These are phyloP conservation scores for Kitagawia praeruptora DNA, from an alignment of 129 eudicot species.

Conservation along the genomic window DNA sequence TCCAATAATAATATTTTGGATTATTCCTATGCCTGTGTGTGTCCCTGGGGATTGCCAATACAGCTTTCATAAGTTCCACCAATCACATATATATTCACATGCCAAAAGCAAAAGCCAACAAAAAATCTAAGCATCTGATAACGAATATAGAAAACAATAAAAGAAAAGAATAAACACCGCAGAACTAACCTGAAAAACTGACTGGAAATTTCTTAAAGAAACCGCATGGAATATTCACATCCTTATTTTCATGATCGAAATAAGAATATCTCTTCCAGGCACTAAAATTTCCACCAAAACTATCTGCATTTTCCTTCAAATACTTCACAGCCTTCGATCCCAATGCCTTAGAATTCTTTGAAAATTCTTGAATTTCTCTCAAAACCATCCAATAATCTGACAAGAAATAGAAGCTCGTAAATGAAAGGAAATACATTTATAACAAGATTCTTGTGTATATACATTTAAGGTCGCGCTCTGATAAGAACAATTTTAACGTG, in stretches of 20 bases:
- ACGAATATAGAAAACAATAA: conserved; percentile 4
- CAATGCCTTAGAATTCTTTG: conserved; percentile 21
- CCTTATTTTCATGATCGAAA: conserved; percentile 37
- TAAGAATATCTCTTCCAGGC: conserved; percentile 40
- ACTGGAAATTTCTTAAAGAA: conserved; percentile 54
- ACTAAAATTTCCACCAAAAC: conserved; percentile 68
- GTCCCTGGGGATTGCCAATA: neutral
- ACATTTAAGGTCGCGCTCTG: neutral
- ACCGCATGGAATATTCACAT: conserved; percentile 67
- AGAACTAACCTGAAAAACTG: conserved; percentile 44
- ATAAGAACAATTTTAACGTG: neutral
- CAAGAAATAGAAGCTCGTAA: conserved; percentile 12
- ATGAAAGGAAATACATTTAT: neutral
- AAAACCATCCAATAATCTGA: conserved; percentile 52
- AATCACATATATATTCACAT: too few relatives aligned
- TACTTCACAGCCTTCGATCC: conserved; percentile 37
- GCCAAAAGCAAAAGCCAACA: neutral
- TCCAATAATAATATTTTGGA: too few relatives aligned
- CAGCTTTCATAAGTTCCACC: neutral
- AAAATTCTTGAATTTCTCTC: conserved; percentile 32
- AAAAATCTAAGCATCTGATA: too few relatives aligned
- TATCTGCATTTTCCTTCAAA: conserved; percentile 32
- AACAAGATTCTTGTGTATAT: neutral
- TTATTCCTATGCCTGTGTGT: neutral
- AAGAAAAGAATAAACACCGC: conserved; percentile 6